Evolutionary conservation across 352 stramenopile genomes (phyloP).

Genomic region (Phytopythium sindhum): DNA sequence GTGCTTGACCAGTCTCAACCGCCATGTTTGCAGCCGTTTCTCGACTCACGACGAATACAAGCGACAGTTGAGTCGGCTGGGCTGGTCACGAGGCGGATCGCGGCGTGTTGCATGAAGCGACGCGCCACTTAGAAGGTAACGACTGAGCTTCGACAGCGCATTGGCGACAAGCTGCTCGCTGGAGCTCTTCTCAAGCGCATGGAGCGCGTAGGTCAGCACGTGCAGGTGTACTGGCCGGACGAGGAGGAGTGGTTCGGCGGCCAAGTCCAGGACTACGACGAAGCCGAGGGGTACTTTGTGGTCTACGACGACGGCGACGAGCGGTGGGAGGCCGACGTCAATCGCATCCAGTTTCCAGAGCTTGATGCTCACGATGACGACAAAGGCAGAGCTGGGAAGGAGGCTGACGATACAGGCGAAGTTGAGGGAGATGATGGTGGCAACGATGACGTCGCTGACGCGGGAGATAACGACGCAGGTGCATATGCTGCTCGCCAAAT

Average conservation of each 20-base stretch:
- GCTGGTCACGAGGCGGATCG: background rate
- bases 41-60: background rate
- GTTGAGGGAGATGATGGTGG: slow-evolving; percentile 1
- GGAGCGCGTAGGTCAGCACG: slow-evolving; percentile 50
- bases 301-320: slow-evolving; percentile 83
- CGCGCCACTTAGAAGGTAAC: background rate
- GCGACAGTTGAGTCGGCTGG: background rate
- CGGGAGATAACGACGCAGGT: background rate
- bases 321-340: slow-evolving; percentile 47
- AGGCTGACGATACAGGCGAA: background rate
- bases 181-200: background rate
- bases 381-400: slow-evolving; percentile 5
- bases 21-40: background rate
- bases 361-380: background rate
- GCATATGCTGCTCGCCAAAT: slow-evolving; percentile 14
- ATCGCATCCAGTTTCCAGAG: slow-evolving; percentile 39
- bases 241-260: slow-evolving; percentile 75
- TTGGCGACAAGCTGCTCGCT: background rate
- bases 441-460: background rate
- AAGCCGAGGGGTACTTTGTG: slow-evolving; percentile 51
- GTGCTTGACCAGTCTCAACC: background rate
- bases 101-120: background rate
- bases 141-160: background rate
- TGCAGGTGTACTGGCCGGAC: slow-evolving; percentile 70
- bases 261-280: slow-evolving; percentile 35